These are phyloP conservation scores for Angophora floribunda DNA, from an alignment of 345 rosid genomes.

Conservation along the genomic window DNA sequence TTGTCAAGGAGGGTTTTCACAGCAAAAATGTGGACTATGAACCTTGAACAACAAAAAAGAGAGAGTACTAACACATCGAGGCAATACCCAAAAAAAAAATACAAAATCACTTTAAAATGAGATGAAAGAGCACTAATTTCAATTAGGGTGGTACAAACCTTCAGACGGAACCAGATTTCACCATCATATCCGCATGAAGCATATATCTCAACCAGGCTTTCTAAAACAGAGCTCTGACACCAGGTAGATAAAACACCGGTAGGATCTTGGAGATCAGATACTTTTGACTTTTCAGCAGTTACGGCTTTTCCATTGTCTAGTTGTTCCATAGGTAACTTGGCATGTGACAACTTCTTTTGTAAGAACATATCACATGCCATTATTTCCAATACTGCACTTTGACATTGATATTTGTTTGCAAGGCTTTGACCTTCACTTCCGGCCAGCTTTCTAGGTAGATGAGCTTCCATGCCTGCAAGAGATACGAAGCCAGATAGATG, in stretches of 20 bases:
- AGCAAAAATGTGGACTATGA: not conserved
- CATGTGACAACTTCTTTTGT: slow-evolving; percentile 58
- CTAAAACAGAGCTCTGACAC: slow-evolving; percentile 48
- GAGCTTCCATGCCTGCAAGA: slow-evolving; percentile 21
- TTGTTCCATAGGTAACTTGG: slow-evolving; percentile 34
- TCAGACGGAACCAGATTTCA: slow-evolving; percentile 28
- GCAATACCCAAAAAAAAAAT: not conserved
- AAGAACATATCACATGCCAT: slow-evolving; percentile 74
- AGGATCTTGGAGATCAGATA: slow-evolving; percentile 24
- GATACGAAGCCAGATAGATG: slow-evolving; percentile 35
- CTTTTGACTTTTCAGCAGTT: slow-evolving; percentile 13
- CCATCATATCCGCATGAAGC: slow-evolving; percentile 43
- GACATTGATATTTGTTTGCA: slow-evolving; percentile 53
- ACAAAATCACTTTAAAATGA: not conserved
- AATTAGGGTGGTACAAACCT: not conserved
- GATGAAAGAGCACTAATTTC: not conserved
- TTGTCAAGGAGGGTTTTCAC: not conserved
- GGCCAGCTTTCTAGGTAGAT: slow-evolving; percentile 22
- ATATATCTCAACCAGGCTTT: slow-evolving; percentile 41
- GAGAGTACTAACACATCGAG: not conserved
- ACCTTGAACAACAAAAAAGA: not conserved
- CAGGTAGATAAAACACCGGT: slow-evolving; percentile 44
- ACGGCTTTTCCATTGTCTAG: slow-evolving; percentile 8
- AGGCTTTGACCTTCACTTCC: slow-evolving; percentile 31
- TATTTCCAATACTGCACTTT: slow-evolving; percentile 61